A percentile compares a stretch with the other conserved stretches of the same genome.
Conservation (phyloP, 148 eudicot genomes). For the Nepenthes gracilis region DNA sequence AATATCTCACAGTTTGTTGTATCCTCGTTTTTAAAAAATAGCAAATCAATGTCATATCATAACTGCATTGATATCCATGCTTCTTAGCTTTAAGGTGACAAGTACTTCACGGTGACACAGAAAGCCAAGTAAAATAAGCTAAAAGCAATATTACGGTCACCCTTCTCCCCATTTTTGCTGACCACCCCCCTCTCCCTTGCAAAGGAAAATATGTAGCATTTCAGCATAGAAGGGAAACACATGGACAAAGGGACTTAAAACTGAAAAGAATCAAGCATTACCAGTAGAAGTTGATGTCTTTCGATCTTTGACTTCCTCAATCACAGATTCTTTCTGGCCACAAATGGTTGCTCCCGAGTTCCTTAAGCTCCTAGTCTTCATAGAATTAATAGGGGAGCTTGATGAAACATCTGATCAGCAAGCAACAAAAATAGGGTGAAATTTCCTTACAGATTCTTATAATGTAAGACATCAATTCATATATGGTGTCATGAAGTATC, state of each 20-base stretch:
- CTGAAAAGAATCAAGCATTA: slow-evolving; percentile 1
- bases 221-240: neutral
- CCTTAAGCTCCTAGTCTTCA: slow-evolving; percentile 14
- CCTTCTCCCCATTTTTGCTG: neutral
- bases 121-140: neutral
- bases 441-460: no score
- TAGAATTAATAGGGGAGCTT: slow-evolving; percentile 20
- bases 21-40: no score
- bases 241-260: neutral
- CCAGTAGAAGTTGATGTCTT: slow-evolving; percentile 14
- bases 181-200: no score
- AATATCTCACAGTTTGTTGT: no score
- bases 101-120: no score
- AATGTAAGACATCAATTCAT: no score
- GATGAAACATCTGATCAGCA: slow-evolving; percentile 14
- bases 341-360: slow-evolving; percentile 13
- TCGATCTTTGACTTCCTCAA: slow-evolving; percentile 17
- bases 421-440: no score
- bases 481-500: no score
- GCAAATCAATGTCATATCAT: no score
- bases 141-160: neutral
- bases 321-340: slow-evolving; percentile 13
- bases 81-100: no score
- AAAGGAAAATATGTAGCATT: no score
- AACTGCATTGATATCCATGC: no score